phyloP scores from a whole-genome alignment of 2,329 filamentous ascomycete genomes.

The Botrytis fragariae region DNA sequence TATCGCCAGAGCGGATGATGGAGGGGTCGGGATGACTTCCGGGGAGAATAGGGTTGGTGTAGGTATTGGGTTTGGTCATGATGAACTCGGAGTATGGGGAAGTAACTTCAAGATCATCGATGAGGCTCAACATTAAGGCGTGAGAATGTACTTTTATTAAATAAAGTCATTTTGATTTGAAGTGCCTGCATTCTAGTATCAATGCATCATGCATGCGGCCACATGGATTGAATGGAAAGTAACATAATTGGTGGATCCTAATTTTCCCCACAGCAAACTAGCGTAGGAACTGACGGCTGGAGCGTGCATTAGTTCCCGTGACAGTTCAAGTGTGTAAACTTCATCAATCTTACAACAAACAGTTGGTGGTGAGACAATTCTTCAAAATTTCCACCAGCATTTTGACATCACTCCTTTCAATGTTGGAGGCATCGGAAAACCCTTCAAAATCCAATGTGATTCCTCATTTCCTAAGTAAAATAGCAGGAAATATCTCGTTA shows the following conservation, averaged over 20 bases:
- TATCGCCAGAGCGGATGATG: slow-evolving; percentile 6
- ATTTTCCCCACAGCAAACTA: not conserved
- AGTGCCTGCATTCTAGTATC: not conserved
- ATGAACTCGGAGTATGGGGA: not conserved
- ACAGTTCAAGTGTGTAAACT: not conserved
- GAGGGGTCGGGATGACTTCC: slow-evolving; percentile 45
- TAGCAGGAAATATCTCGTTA: not conserved
- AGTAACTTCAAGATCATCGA: not conserved
- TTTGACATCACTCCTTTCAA: not conserved
- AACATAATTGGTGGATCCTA: slow-evolving; percentile 9
- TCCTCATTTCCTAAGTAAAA: not conserved
- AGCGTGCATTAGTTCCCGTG: slow-evolving; percentile 1
- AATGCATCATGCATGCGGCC: not conserved
- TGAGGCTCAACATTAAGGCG: not conserved
- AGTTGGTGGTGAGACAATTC: not conserved
- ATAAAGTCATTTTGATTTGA: not conserved
- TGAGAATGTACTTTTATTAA: not conserved
- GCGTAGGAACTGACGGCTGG: not conserved
- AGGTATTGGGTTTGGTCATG: slow-evolving; percentile 34
- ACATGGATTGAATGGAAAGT: not conserved
- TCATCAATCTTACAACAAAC: not conserved
- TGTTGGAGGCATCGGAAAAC: not conserved
- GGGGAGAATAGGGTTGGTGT: slow-evolving; percentile 45
- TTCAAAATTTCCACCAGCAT: not conserved
- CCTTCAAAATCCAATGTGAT: not conserved